Evolutionary conservation across 2,329 filamentous ascomycete genomes (phyloP).

Genomic region (Ascosphaera apis): DNA sequence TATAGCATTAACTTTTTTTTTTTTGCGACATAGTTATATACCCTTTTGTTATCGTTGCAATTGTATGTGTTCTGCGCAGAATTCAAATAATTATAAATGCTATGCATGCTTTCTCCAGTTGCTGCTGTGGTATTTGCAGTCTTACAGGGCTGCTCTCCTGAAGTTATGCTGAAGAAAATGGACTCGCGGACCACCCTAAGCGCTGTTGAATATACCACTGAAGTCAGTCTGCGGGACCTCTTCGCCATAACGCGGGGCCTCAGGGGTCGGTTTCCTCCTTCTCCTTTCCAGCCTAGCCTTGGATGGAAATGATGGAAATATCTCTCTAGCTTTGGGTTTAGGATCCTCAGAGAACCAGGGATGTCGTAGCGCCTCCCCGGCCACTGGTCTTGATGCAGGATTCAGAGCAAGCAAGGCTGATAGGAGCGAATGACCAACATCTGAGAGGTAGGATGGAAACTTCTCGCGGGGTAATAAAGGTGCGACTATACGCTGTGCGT

Average conservation of each 20-base stretch:
- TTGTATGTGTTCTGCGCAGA: too few relatives aligned
- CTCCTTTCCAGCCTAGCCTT: slow-evolving; percentile 81
- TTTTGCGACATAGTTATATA: too few relatives aligned
- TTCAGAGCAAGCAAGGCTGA: slow-evolving; percentile 49
- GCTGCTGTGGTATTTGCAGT: too few relatives aligned
- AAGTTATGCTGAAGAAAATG: too few relatives aligned
- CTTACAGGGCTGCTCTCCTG: too few relatives aligned
- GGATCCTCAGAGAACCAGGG: slow-evolving; percentile 77
- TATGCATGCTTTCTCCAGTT: too few relatives aligned
- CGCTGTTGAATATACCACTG: slow-evolving; percentile 45
- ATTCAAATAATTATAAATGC: too few relatives aligned
- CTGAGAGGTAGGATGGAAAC: slow-evolving; percentile 64
- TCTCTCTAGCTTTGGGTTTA: slow-evolving; percentile 63
- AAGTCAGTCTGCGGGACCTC: slow-evolving; percentile 43
- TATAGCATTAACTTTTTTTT: too few relatives aligned
- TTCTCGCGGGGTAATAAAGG: slow-evolving; percentile 42
- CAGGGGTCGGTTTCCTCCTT: slow-evolving; percentile 47
- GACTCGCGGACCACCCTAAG: too few relatives aligned
- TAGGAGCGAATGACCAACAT: slow-evolving; percentile 48
- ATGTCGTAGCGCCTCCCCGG: slow-evolving; percentile 52
- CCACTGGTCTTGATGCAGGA: slow-evolving; percentile 45
- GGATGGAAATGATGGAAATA: slow-evolving; percentile 94
- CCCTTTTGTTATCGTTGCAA: too few relatives aligned
- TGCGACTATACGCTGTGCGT: too few relatives aligned
- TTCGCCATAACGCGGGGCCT: slow-evolving; percentile 60